These are phyloP conservation scores for Phialophora chinensis DNA, from an alignment of 2,329 filamentous ascomycete genomes.

Conservation along the genomic window DNA sequence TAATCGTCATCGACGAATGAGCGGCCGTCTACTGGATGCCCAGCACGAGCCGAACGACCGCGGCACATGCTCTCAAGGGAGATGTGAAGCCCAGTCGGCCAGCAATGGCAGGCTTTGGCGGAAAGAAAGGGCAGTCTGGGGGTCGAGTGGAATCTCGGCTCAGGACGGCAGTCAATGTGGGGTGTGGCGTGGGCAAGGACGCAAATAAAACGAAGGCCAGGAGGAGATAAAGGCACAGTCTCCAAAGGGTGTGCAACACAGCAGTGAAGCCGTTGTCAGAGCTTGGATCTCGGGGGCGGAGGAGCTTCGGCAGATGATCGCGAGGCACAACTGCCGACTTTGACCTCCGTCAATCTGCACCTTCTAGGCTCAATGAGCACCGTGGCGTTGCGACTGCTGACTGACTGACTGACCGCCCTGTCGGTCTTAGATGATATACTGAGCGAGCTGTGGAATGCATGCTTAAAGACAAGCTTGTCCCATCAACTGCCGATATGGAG, in stretches of 20 bases:
- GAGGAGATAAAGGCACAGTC: background rate
- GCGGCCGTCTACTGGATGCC: background rate
- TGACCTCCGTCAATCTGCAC: slow-evolving; percentile 1
- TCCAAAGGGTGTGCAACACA: background rate
- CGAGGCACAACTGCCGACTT: slow-evolving; percentile 26
- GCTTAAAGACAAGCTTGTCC: background rate
- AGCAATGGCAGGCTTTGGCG: slow-evolving; percentile 13
- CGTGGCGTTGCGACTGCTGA: background rate
- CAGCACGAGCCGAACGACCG: background rate
- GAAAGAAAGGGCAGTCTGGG: slow-evolving; percentile 9
- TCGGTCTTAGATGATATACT: background rate
- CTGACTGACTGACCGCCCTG: background rate
- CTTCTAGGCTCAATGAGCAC: background rate
- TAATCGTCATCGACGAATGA: slow-evolving; percentile 1
- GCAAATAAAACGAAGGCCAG: background rate
- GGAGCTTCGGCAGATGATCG: slow-evolving; percentile 26
- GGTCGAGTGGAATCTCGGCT: slow-evolving; percentile 17
- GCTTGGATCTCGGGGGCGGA: background rate
- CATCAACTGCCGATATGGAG: slow-evolving; percentile 23
- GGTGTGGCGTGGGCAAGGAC: slow-evolving; percentile 8
- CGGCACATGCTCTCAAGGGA: slow-evolving; percentile 1
- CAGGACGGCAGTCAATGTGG: slow-evolving; percentile 15
- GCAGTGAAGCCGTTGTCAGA: background rate
- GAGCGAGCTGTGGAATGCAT: background rate
- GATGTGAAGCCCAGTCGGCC: background rate